Evolutionary conservation across 1,284 basidiomycete genomes (phyloP).

Genomic region (Microbotryomycetes sp.): DNA sequence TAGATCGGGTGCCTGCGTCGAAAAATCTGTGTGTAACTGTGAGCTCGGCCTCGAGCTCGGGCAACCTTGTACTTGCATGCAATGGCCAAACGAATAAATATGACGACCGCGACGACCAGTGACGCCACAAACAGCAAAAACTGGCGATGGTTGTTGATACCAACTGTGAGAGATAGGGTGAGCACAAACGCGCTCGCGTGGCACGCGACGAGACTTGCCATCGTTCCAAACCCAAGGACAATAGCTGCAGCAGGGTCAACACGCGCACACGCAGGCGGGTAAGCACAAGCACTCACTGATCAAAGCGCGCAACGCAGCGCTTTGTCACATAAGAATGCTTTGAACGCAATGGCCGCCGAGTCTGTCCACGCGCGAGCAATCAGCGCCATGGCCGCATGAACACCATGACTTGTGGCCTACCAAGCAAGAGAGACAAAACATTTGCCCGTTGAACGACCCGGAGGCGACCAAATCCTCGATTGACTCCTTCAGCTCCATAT

Average conservation of each 20-base stretch:
- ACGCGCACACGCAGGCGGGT: background rate
- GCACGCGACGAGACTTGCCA: conserved; percentile 54
- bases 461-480: conserved; percentile 83
- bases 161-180: conserved; percentile 52
- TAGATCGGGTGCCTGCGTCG: conserved; percentile 43
- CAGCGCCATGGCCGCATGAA: too few species aligned
- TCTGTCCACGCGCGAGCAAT: too few species aligned
- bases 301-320: conserved; percentile 77
- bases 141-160: conserved; percentile 89
- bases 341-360: conserved; percentile 81
- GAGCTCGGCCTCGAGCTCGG: too few species aligned
- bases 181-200: background rate
- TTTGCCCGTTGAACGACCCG: conserved; percentile 84
- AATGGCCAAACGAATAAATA: conserved; percentile 75
- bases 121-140: conserved; percentile 83
- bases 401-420: too few species aligned
- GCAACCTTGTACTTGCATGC: conserved; percentile 53
- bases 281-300: conserved; percentile 61
- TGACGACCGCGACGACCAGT: conserved; percentile 68
- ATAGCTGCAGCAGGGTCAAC: conserved; percentile 52
- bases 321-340: conserved; percentile 94
- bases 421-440: conserved; percentile 94
- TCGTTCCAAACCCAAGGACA: conserved; percentile 99
- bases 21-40: conserved; percentile 42
- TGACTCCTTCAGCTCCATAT: conserved; percentile 77